phyloP scores from a whole-genome alignment of 805 yeast genomes.

The Wickerhamiella musiphila region DNA sequence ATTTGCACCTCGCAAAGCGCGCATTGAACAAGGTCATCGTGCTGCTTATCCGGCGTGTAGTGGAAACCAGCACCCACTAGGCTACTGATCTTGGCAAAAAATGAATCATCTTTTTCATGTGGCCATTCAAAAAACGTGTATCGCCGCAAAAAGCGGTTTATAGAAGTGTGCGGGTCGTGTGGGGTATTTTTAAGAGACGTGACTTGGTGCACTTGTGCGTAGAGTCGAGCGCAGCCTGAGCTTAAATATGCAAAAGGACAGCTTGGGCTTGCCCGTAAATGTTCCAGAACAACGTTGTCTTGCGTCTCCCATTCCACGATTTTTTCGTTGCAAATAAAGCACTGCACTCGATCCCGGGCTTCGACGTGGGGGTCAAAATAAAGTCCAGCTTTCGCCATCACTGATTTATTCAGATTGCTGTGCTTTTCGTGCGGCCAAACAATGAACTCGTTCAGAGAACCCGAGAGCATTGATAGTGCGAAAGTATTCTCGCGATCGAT shows the following conservation, averaged over 20 bases:
- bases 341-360: constrained; percentile 34
- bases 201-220: neutral
- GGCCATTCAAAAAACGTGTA: constrained; percentile 32
- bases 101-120: constrained; percentile 25
- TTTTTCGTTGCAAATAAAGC: constrained; percentile 39
- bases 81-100: constrained; percentile 24
- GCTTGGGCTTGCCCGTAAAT: constrained; percentile 21
- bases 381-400: constrained; percentile 42
- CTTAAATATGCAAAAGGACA: constrained; percentile 23
- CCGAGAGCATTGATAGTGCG: too few species aligned
- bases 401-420: constrained; percentile 12
- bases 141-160: constrained; percentile 8
- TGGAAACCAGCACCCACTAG: constrained; percentile 51
- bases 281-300: constrained; percentile 36
- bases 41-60: constrained; percentile 32
- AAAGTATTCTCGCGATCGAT: too few species aligned
- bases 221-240: constrained; percentile 13
- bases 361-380: constrained; percentile 35
- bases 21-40: constrained; percentile 43
- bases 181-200: constrained; percentile 5
- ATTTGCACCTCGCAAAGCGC: constrained; percentile 43
- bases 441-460: constrained; percentile 9
- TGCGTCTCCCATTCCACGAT: constrained; percentile 40
- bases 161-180: constrained; percentile 13
- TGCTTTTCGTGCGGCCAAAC: constrained; percentile 17